Evolutionary conservation across 2,329 filamentous ascomycete genomes (phyloP).

Genomic region (Cryphonectria parasitica): DNA sequence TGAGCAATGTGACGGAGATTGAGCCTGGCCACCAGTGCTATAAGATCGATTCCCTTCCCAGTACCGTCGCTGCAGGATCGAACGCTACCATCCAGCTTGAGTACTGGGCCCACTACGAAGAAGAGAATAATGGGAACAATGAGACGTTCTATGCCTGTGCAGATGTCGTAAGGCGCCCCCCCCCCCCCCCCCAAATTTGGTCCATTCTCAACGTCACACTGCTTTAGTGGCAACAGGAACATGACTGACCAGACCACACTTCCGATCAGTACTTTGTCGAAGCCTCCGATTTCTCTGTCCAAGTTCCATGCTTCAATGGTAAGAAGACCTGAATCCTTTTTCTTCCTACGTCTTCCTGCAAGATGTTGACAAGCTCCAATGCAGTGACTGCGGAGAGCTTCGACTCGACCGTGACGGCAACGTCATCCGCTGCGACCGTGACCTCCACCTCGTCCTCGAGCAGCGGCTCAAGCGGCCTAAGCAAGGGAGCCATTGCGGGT

Average conservation of each 20-base stretch:
- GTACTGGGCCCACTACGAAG: conserved; percentile 50
- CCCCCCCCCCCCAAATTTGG: no score
- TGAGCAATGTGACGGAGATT: conserved; percentile 44
- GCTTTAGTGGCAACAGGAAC: neutral
- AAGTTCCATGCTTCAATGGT: conserved; percentile 44
- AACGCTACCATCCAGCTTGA: conserved; percentile 55
- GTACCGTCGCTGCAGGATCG: conserved; percentile 43
- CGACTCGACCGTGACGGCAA: conserved; percentile 31
- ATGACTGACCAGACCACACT: neutral
- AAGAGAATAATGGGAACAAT: conserved; percentile 39
- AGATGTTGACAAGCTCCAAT: neutral
- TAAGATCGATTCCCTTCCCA: conserved; percentile 40
- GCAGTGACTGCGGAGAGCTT: conserved; percentile 37
- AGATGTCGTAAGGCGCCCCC: conserved; percentile 40
- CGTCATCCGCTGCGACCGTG: conserved; percentile 31
- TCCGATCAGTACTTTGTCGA: conserved; percentile 39
- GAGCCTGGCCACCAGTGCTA: conserved; percentile 53
- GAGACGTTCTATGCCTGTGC: conserved; percentile 45
- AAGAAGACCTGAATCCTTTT: neutral
- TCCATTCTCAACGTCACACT: neutral
- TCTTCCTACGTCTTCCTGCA: neutral
- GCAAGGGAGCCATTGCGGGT: conserved; percentile 41
- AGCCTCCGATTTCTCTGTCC: conserved; percentile 34
- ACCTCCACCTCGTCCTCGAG: conserved; percentile 13
- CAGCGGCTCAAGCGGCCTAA: conserved; percentile 35